These are phyloP conservation scores for Babesia ovis DNA, from an alignment of 169 alveolate genomes.

Conservation along the genomic window DNA sequence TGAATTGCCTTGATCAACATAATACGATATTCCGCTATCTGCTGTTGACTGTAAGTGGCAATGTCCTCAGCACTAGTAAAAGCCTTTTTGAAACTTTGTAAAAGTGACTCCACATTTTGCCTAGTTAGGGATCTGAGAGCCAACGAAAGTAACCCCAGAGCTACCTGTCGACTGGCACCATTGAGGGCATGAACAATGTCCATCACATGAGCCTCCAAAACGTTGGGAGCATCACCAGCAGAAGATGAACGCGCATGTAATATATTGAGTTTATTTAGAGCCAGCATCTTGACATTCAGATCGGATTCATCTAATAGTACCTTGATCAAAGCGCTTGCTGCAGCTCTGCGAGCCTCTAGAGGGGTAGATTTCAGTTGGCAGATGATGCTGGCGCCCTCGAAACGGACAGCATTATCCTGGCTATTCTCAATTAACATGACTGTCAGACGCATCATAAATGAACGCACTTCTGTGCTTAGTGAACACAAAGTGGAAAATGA, in stretches of 20 bases:
- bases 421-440: slow-evolving; percentile 53
- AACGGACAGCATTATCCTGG: slow-evolving; percentile 41
- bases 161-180: slow-evolving; percentile 79
- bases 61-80: slow-evolving; percentile 57
- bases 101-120: slow-evolving; percentile 66
- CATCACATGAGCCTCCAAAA: slow-evolving; percentile 84
- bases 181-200: slow-evolving; percentile 85
- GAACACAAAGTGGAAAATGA: slow-evolving; percentile 18
- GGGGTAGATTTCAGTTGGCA: slow-evolving; percentile 42
- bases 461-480: slow-evolving; percentile 1
- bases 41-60: slow-evolving; percentile 62
- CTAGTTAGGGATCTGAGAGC: slow-evolving; percentile 65
- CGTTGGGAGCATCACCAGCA: slow-evolving; percentile 75
- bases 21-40: slow-evolving; percentile 58
- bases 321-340: slow-evolving; percentile 86
- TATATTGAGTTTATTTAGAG: slow-evolving; percentile 60
- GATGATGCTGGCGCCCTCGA: slow-evolving; percentile 34
- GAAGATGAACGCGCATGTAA: slow-evolving; percentile 60
- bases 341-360: slow-evolving; percentile 74
- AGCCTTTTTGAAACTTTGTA: slow-evolving; percentile 66
- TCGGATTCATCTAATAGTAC: slow-evolving; percentile 88
- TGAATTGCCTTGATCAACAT: slow-evolving; percentile 69
- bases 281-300: slow-evolving; percentile 87
- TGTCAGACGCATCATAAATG: slow-evolving; percentile 59
- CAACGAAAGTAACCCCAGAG: slow-evolving; percentile 81